phyloP scores from a whole-genome alignment of 2,329 filamentous ascomycete genomes.

The Ophiognomonia clavigignenti-juglandacearum region DNA sequence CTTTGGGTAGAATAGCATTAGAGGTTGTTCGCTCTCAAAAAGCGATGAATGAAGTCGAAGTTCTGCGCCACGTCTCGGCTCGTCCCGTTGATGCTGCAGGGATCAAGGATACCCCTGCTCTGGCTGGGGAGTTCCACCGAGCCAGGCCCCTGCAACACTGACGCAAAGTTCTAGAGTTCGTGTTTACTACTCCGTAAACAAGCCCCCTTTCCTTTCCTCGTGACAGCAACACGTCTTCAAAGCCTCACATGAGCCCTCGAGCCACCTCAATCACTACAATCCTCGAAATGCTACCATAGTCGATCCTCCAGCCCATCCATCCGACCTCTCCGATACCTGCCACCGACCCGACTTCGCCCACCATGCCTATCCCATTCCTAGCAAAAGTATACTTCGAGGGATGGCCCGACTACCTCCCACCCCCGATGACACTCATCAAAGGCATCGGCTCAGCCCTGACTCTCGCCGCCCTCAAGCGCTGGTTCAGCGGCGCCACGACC shows the following conservation, averaged over 20 bases:
- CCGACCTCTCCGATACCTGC: not conserved
- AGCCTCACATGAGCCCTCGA: not conserved
- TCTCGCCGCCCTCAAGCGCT: conserved; percentile 59
- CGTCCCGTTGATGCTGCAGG: too few relatives aligned
- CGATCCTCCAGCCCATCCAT: not conserved
- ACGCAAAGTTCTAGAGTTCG: too few relatives aligned
- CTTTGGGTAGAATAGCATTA: too few relatives aligned
- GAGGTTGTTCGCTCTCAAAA: too few relatives aligned
- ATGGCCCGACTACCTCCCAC: conserved; percentile 42
- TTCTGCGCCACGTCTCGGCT: too few relatives aligned
- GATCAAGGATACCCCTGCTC: too few relatives aligned
- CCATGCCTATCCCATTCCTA: conserved; percentile 50
- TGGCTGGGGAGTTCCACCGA: too few relatives aligned
- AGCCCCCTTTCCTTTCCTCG: not conserved
- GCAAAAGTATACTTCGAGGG: conserved; percentile 43
- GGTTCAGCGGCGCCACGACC: conserved; percentile 72
- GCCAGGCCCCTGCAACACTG: too few relatives aligned
- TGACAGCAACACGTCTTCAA: not conserved
- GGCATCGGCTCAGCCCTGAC: conserved; percentile 29
- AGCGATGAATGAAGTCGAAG: too few relatives aligned
- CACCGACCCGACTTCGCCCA: conserved; percentile 14
- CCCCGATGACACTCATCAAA: conserved; percentile 38
- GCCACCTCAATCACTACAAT: not conserved
- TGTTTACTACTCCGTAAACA: too few relatives aligned
- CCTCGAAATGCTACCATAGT: conserved; percentile 15